Percentiles rank a stretch among this genome's conserved stretches.
These are phyloP conservation scores for Raddia guianensis DNA, from an alignment of 176 grass and related monocot genomes.

Conservation along the genomic window DNA sequence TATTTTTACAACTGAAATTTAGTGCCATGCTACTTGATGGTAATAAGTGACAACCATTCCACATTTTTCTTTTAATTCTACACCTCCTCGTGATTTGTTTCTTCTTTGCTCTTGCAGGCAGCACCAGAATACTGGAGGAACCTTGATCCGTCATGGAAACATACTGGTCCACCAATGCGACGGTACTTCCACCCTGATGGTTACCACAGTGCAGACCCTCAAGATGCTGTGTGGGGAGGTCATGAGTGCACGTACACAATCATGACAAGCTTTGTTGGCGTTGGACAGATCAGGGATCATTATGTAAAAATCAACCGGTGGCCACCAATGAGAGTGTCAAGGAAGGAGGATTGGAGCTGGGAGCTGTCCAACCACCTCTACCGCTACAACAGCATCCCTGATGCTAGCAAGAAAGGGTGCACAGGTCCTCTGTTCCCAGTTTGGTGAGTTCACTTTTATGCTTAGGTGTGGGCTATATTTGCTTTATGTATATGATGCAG, in stretches of 20 bases:
- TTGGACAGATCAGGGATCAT: conserved; percentile 71
- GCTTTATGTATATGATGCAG: background rate
- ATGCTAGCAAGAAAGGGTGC: conserved; percentile 60
- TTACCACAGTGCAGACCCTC: conserved; percentile 68
- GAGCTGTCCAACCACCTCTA: conserved; percentile 74
- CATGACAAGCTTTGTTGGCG: conserved; percentile 69
- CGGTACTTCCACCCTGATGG: conserved; percentile 85
- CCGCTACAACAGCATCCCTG: conserved; percentile 74
- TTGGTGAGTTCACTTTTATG: conserved; percentile 54
- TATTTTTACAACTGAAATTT: conserved; percentile 21
- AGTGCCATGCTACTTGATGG: conserved; percentile 8
- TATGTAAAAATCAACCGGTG: conserved; percentile 89
- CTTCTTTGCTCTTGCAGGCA: conserved; percentile 56
- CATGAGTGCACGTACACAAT: conserved; percentile 84
- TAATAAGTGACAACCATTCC: background rate
- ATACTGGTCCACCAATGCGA: conserved; percentile 75
- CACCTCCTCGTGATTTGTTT: background rate
- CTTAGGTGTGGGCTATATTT: background rate
- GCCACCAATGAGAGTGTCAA: conserved; percentile 66
- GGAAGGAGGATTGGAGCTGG: conserved; percentile 88
- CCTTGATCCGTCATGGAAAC: conserved; percentile 84
- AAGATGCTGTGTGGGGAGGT: conserved; percentile 77
- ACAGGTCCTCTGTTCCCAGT: conserved; percentile 89
- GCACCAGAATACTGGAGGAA: conserved; percentile 92
- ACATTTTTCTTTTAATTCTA: background rate